Conservation (phyloP, 1,284 basidiomycete genomes). For the Cutaneotrichosporon cutaneum region DNA sequence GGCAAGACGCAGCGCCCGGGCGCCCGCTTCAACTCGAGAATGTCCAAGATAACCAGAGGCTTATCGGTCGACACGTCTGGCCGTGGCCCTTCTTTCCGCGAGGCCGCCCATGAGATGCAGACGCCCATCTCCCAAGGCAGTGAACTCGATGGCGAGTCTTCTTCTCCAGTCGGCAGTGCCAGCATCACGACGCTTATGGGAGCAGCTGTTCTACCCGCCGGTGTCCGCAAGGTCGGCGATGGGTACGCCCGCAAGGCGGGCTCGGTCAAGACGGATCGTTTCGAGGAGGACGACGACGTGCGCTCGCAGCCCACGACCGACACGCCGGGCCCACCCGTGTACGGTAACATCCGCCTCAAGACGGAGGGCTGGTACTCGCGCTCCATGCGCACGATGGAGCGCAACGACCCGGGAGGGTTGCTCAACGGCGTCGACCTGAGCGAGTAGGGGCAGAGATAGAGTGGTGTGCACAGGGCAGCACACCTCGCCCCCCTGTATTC, state of each 20-base stretch:
- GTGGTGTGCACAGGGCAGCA: not conserved
- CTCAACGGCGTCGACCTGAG: constrained; percentile 27
- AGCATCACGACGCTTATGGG: constrained; percentile 23
- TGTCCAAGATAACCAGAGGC: constrained; percentile 24
- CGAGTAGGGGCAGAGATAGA: constrained; percentile 11
- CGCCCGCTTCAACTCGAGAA: constrained; percentile 23
- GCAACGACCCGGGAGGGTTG: constrained; percentile 31
- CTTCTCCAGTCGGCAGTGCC: constrained; percentile 7
- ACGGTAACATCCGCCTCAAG: constrained; percentile 35
- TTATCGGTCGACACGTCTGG: constrained; percentile 26
- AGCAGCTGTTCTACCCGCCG: constrained; percentile 13
- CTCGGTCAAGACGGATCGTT: constrained; percentile 11
- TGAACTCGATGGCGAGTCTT: constrained; percentile 23
- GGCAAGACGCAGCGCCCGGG: constrained; percentile 27
- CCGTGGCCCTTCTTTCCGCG: not conserved
- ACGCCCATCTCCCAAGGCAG: constrained; percentile 18
- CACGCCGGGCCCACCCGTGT: constrained; percentile 36
- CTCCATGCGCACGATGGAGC: constrained; percentile 40
- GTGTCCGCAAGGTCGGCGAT: constrained; percentile 6
- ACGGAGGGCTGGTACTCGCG: constrained; percentile 46
- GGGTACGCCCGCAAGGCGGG: constrained; percentile 22
- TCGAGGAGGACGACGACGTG: constrained; percentile 11
- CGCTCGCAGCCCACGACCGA: constrained; percentile 11
- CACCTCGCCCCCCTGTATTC: not conserved
- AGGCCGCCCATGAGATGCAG: not conserved